Evolutionary conservation across 169 alveolate species (phyloP).

Genomic region (Eimeria necatrix): DNA sequence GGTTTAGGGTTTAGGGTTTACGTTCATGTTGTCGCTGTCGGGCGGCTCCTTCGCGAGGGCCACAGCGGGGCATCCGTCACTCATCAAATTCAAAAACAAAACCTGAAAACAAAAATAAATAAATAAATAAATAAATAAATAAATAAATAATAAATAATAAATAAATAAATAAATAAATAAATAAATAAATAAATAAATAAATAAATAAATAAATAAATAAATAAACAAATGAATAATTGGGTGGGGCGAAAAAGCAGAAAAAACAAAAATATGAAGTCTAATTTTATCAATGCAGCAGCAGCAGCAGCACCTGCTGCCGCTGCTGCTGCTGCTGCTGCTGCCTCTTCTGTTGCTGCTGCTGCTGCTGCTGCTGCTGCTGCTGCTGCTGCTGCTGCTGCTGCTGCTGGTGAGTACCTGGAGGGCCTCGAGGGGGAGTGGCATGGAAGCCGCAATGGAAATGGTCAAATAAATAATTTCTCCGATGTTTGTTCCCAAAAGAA

Average conservation of each 20-base stretch:
- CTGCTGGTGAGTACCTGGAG: conserved; percentile 83
- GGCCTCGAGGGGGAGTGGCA: conserved; percentile 95
- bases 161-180: not conserved
- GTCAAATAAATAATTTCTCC: conserved; percentile 94
- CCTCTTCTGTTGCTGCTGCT: too few species aligned
- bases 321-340: too few species aligned
- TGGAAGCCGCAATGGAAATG: conserved; percentile 89
- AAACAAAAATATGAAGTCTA: not conserved
- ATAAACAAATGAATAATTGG: too few species aligned
- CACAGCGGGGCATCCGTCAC: conserved; percentile 97
- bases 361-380: too few species aligned
- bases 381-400: too few species aligned
- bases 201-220: not conserved
- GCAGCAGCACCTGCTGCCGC: too few species aligned
- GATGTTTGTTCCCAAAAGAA: conserved; percentile 95
- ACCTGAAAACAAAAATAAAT: conserved; percentile 84
- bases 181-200: not conserved
- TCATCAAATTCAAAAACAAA: conserved; percentile 93
- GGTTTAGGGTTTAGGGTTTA: conserved; percentile 66
- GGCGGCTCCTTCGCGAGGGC: conserved; percentile 96
- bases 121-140: not conserved
- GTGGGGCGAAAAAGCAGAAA: too few species aligned
- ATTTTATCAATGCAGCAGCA: not conserved
- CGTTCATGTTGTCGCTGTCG: conserved; percentile 91
- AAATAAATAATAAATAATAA: not conserved